Evolutionary conservation across 257 asterid species (phyloP).

Genomic region (Asclepias syriaca): DNA sequence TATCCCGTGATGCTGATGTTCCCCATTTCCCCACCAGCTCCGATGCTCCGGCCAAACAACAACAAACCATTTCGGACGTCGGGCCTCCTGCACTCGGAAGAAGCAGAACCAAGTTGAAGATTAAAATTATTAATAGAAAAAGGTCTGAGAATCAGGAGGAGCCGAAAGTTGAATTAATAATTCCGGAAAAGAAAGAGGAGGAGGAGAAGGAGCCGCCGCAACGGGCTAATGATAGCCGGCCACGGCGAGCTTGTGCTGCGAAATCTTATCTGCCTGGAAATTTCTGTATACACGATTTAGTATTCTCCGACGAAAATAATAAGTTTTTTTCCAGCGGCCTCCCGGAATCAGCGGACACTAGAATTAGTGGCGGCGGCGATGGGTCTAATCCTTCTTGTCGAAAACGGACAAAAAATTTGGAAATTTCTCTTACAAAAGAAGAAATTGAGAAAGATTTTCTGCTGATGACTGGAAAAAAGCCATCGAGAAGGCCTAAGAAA

Average conservation of each 20-base stretch:
- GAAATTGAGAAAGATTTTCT: constrained; percentile 21
- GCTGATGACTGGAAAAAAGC: constrained; percentile 18
- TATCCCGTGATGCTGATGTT: neutral
- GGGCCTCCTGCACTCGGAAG: too few relatives aligned
- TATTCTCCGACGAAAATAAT: too few relatives aligned
- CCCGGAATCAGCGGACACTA: neutral
- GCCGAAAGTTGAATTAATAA: too few relatives aligned
- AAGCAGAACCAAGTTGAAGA: neutral
- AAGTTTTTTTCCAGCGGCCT: neutral
- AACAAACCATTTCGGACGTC: neutral
- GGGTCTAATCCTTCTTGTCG: neutral
- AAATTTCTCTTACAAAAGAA: constrained; percentile 12
- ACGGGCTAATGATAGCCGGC: constrained; percentile 1
- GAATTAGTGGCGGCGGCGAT: too few relatives aligned
- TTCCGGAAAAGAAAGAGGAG: neutral
- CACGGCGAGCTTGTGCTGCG: neutral
- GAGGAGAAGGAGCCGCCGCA: constrained; percentile 10
- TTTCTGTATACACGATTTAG: neutral
- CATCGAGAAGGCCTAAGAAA: constrained; percentile 13
- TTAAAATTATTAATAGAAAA: neutral
- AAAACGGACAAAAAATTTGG: neutral
- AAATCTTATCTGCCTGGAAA: neutral
- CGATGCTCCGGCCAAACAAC: neutral
- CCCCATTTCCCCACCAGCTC: neutral
- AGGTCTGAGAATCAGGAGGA: too few relatives aligned